Conservation (phyloP, 2,329 filamentous ascomycete species). For the Colletotrichum sp. region DNA sequence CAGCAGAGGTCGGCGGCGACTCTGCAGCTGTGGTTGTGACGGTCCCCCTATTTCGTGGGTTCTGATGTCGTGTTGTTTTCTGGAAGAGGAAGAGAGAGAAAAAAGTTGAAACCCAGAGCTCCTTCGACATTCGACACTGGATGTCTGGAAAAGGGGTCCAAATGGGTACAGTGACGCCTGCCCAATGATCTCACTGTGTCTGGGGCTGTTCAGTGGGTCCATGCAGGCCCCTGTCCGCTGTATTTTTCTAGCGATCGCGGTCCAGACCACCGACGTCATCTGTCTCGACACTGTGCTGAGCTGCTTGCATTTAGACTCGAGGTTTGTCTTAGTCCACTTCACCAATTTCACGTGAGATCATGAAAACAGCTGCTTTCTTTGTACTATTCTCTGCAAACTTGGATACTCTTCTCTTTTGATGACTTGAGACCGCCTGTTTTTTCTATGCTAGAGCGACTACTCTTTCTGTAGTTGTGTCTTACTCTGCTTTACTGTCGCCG, state of each 20-base stretch:
- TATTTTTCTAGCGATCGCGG: background rate
- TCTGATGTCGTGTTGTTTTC: background rate
- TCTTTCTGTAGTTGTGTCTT: too few species aligned
- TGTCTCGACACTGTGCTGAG: background rate
- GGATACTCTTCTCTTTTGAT: too few species aligned
- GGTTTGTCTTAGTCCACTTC: background rate
- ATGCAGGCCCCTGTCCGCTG: background rate
- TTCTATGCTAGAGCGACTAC: too few species aligned
- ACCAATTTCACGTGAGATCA: background rate
- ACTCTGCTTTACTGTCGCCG: too few species aligned
- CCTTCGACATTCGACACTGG: background rate
- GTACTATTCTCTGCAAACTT: too few species aligned
- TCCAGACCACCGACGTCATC: conserved; percentile 20
- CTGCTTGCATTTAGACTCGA: background rate
- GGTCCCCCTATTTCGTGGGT: background rate
- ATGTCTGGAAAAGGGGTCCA: conserved; percentile 16
- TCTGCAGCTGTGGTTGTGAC: conserved; percentile 10
- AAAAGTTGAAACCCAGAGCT: background rate
- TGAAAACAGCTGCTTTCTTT: too few species aligned
- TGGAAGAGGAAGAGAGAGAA: background rate
- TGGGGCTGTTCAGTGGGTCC: background rate
- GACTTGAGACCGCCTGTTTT: too few species aligned
- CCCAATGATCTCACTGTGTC: background rate
- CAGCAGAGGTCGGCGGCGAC: conserved; percentile 7
- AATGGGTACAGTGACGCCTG: background rate